phyloP scores from a whole-genome alignment of 2,329 filamentous ascomycete genomes.

The Hypomyces rosellus region DNA sequence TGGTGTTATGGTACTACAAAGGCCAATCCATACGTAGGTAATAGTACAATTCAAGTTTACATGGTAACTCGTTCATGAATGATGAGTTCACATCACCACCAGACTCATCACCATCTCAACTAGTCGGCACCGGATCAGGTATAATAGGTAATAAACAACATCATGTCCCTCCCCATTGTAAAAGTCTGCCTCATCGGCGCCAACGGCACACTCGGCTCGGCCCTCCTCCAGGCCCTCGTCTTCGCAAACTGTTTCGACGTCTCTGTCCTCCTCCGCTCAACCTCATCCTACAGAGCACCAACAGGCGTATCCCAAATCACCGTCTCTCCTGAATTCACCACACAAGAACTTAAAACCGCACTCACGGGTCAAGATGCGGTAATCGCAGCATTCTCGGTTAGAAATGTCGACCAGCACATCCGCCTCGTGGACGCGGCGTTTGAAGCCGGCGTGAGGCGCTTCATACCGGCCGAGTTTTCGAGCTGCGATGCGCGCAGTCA shows the following conservation, averaged over 20 bases:
- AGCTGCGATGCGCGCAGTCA: conserved; percentile 30
- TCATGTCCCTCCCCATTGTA: conserved; percentile 16
- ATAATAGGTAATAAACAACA: not conserved
- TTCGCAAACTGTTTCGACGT: conserved; percentile 38
- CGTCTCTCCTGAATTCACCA: conserved; percentile 23
- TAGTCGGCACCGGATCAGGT: too few species aligned
- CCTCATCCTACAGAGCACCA: conserved; percentile 21
- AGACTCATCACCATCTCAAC: too few species aligned
- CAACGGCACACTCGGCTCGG: conserved; percentile 34
- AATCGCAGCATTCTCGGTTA: conserved; percentile 32
- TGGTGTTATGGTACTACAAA: too few species aligned
- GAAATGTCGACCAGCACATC: conserved; percentile 38
- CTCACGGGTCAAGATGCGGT: conserved; percentile 54
- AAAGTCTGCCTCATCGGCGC: conserved; percentile 30
- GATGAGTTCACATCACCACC: too few species aligned
- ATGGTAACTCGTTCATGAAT: too few species aligned
- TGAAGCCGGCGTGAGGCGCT: conserved; percentile 53
- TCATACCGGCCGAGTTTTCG: conserved; percentile 55
- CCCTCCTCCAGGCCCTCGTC: conserved; percentile 32
- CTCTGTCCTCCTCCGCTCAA: conserved; percentile 48
- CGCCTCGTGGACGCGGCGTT: conserved; percentile 53
- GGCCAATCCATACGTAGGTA: too few species aligned
- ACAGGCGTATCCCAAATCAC: conserved; percentile 16
- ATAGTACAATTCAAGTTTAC: too few species aligned
- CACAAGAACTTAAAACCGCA: conserved; percentile 36